Conservation (phyloP, 805 yeast species). For the Candida dendrica region DNA sequence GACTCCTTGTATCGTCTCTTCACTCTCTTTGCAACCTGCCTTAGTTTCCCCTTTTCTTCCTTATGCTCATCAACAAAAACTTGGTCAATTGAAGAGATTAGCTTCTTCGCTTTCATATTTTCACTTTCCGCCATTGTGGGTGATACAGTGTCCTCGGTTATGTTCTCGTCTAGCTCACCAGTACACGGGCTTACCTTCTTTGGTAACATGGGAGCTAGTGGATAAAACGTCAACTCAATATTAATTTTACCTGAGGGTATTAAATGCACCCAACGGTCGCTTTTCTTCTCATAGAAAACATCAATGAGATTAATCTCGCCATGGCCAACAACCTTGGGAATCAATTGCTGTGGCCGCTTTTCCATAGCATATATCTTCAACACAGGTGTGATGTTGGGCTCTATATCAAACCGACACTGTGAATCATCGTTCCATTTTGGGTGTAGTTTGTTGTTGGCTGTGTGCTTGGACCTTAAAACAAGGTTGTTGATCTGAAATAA, state of each 20-base stretch:
- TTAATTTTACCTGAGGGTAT: constrained; percentile 12
- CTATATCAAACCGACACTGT: constrained; percentile 17
- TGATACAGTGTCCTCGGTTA: too few relatives aligned
- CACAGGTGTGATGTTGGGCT: constrained; percentile 7
- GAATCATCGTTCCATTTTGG: constrained; percentile 17
- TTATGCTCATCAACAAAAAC: constrained; percentile 16
- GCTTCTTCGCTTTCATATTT: constrained; percentile 3
- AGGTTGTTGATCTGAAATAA: constrained; percentile 16
- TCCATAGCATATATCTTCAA: constrained; percentile 15
- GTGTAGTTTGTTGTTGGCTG: not conserved
- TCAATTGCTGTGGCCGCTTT: not conserved
- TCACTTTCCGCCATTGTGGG: not conserved
- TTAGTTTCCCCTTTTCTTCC: constrained; percentile 13
- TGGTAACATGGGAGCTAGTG: constrained; percentile 17
- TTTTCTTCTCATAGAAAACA: constrained; percentile 8
- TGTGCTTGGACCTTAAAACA: constrained; percentile 9
- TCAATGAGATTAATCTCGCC: constrained; percentile 12
- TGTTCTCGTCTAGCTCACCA: too few relatives aligned
- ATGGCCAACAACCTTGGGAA: constrained; percentile 11
- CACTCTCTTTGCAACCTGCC: constrained; percentile 12
- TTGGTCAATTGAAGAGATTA: constrained; percentile 15
- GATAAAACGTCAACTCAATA: constrained; percentile 17
- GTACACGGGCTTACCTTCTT: constrained; percentile 1
- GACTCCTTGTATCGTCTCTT: constrained; percentile 12
- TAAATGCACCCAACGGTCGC: constrained; percentile 9